Evolutionary conservation across 2,329 filamentous ascomycete species (phyloP), one percentile per base, ranked within the genome.

Genomic region (Cytospora paraplurivora): DNA sequence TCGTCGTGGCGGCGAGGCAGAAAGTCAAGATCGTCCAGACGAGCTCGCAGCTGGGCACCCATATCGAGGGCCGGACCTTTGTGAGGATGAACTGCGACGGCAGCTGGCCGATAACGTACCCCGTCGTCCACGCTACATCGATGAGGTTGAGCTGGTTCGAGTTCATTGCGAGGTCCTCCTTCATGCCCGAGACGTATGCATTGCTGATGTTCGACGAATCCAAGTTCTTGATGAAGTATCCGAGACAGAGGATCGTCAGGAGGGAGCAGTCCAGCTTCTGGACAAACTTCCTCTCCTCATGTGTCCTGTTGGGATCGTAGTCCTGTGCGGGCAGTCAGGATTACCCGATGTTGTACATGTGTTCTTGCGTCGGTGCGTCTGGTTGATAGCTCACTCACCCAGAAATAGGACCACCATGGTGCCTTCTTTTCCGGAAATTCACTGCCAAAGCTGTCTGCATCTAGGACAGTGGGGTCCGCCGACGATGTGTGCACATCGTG

Each of bases 91-190:
- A 66, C 33, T 76, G 78, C 2, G 73, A 75, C 3, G 76, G 75
- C 47, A 75, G 72, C 41, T 79, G 75, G 0, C 76, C 76, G 72
- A 88, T 76, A 0, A 86, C 82, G 66, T 88, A 88, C 8, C 86
- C 85, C 0, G 84, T 79, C 0, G 83, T 87, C 78, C 85, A 88
- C 32, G 78, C 80, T 0, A 83, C 81, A 54, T 72, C 72, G 60
- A 78, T 73, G 63, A 84, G 81, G 58, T 86, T 85, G 34, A 86
- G 74, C 62, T 87, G 74, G 64, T 86, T 85, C 1, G 78, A 77
- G 57, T 82, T 79, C 19, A 87, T 72, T 0, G 74, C 71, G 0
- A 86, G 71, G 59, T 85, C 82, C 68, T 85, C 81, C 69, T 84
- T 80, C 81, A 76, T 76, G 0, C 75, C 75, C 0, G 69, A 76